Percentiles rank a stretch among this genome's conserved stretches.
phyloP scores from a whole-genome alignment of 805 yeast species.

The Saturnispora galanensis region DNA sequence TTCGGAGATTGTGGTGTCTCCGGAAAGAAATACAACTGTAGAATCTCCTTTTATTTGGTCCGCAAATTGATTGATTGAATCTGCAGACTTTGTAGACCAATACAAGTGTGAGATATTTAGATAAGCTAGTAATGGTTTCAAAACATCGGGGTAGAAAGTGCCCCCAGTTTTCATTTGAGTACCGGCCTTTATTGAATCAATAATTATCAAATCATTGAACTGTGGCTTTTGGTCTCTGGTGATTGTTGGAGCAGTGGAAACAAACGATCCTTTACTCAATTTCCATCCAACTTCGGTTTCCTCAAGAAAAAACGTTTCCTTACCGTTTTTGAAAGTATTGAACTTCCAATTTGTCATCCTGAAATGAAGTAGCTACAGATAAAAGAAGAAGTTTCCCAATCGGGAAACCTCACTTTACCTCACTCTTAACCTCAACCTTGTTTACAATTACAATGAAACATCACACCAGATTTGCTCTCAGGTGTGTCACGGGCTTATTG shows the following conservation, averaged over 20 bases:
- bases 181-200: constrained; percentile 47
- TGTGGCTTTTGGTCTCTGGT: too few species aligned
- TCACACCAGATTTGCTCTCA: too few species aligned
- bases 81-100: constrained; percentile 28
- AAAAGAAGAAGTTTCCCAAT: too few species aligned
- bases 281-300: too few species aligned
- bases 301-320: too few species aligned
- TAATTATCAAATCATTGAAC: constrained; percentile 15
- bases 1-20: constrained; percentile 80
- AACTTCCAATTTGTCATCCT: too few species aligned
- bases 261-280: background rate
- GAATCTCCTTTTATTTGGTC: constrained; percentile 4
- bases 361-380: too few species aligned
- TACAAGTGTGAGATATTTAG: constrained; percentile 25
- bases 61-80: constrained; percentile 31
- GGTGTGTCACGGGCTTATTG: too few species aligned
- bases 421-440: too few species aligned
- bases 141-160: constrained; percentile 32
- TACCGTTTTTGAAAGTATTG: too few species aligned
- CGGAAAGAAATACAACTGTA: constrained; percentile 44
- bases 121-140: constrained; percentile 38
- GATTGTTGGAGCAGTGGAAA: background rate
- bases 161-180: constrained; percentile 26
- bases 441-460: too few species aligned
- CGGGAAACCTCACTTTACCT: too few species aligned